Conservation (phyloP, 768 basidiomycete species). For the Russula sp. region DNA sequence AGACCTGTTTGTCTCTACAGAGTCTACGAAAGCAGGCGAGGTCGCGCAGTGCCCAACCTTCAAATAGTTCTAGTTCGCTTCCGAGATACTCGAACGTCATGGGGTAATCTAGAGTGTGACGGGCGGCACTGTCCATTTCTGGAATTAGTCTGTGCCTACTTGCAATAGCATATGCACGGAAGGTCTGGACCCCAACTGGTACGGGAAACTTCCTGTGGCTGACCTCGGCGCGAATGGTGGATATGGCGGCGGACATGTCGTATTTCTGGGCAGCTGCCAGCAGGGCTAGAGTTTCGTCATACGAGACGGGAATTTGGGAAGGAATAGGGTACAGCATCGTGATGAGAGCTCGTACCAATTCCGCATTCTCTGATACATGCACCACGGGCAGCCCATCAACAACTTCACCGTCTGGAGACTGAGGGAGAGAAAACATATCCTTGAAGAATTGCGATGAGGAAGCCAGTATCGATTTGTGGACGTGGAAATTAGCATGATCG, state of each 20-base stretch:
- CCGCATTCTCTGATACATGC: constrained; percentile 5
- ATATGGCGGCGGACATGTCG: constrained; percentile 18
- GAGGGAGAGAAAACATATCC: constrained; percentile 22
- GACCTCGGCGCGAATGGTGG: not conserved
- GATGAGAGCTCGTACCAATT: constrained; percentile 3
- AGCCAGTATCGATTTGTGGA: constrained; percentile 11
- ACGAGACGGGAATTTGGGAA: not conserved
- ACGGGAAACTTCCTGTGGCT: not conserved
- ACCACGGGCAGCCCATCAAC: constrained; percentile 6
- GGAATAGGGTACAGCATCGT: constrained; percentile 16
- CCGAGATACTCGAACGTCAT: constrained; percentile 2
- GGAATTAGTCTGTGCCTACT: constrained; percentile 1
- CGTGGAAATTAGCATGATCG: constrained; percentile 9
- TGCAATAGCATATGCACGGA: constrained; percentile 21
- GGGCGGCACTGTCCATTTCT: not conserved
- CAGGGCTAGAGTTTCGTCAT: not conserved
- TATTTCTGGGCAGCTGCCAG: constrained; percentile 26
- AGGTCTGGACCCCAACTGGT: not conserved
- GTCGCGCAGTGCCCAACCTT: not conserved
- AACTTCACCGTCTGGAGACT: not conserved
- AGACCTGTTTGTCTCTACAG: not conserved
- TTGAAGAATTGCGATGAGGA: constrained; percentile 12
- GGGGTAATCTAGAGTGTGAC: not conserved
- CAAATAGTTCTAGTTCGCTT: not conserved
- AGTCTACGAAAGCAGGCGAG: not conserved